A percentile compares a stretch with the other conserved stretches of the same genome.
phyloP scores from a whole-genome alignment of 345 rosid species.

The Dovyalis caffra region DNA sequence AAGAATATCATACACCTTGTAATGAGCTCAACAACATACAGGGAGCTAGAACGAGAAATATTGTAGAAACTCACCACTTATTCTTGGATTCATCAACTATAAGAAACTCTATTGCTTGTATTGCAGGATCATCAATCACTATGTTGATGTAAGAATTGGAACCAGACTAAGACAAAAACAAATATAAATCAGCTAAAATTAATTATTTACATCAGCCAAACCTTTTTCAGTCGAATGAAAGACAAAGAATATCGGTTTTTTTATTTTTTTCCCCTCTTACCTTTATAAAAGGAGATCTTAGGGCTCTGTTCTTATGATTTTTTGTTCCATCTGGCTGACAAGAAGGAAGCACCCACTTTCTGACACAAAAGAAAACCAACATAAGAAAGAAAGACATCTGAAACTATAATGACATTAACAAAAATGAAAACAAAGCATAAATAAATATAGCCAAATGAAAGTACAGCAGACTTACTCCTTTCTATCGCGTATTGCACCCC shows the following conservation, averaged over 20 bases:
- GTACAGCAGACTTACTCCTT: conserved; percentile 56
- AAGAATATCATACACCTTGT: neutral
- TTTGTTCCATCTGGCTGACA: conserved; percentile 69
- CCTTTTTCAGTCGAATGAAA: conserved; percentile 5
- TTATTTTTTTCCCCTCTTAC: conserved; percentile 44
- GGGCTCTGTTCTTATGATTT: conserved; percentile 85
- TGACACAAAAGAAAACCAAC: conserved; percentile 28
- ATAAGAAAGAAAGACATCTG: conserved; percentile 5
- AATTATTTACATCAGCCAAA: conserved; percentile 10
- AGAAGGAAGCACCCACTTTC: conserved; percentile 92
- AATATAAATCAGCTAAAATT: conserved; percentile 16
- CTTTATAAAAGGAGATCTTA: conserved; percentile 81
- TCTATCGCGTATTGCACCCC: conserved; percentile 77
- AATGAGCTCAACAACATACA: conserved; percentile 10
- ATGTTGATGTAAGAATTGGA: conserved; percentile 56
- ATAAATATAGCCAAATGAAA: neutral
- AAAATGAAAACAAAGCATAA: conserved; percentile 1
- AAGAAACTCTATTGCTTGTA: conserved; percentile 87
- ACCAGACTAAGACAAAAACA: conserved; percentile 52
- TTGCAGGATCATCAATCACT: conserved; percentile 77
- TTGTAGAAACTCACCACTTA: conserved; percentile 62
- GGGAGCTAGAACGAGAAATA: conserved; percentile 12
- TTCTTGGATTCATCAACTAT: conserved; percentile 75
- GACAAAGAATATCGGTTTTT: conserved; percentile 12
- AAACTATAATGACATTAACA: conserved; percentile 1